Evolutionary conservation across 768 basidiomycete genomes (phyloP).

Genomic region (Mycena maculata): DNA sequence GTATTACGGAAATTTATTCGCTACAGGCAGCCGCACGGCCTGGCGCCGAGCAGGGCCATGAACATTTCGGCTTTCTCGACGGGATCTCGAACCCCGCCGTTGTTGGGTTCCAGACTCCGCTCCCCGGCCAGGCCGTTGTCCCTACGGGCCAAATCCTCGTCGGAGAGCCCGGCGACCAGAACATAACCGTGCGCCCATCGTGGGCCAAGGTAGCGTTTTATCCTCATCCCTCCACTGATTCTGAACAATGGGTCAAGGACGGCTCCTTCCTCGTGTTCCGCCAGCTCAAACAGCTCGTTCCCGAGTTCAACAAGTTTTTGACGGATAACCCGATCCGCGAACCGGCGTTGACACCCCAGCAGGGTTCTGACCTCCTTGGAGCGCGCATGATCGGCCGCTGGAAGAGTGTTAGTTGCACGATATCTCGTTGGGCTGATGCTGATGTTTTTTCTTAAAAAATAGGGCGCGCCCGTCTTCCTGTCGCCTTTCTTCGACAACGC

Average conservation of each 20-base stretch:
- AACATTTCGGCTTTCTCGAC: conserved; percentile 43
- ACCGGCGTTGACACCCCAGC: conserved; percentile 32
- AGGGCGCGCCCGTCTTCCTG: conserved; percentile 34
- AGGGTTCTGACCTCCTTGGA: conserved; percentile 43
- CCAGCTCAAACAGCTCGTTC: conserved; percentile 48
- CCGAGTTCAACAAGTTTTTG: conserved; percentile 45
- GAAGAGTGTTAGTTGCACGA: conserved; percentile 39
- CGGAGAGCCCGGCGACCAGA: conserved; percentile 40
- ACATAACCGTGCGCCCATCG: conserved; percentile 23
- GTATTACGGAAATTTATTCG: conserved; percentile 29
- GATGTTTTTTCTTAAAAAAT: conserved; percentile 32
- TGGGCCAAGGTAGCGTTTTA: too few relatives aligned
- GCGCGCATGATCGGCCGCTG: conserved; percentile 49
- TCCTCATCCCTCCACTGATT: too few relatives aligned
- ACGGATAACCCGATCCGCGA: conserved; percentile 28
- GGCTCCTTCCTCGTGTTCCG: conserved; percentile 50
- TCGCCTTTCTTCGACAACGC: conserved; percentile 33
- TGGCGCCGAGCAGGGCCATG: conserved; percentile 36
- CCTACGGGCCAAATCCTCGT: conserved; percentile 33
- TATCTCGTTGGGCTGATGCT: background rate
- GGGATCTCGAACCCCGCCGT: conserved; percentile 38
- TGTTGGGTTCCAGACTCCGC: conserved; percentile 24
- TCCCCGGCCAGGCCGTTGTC: conserved; percentile 30
- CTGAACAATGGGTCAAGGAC: conserved; percentile 44
- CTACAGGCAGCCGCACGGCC: conserved; percentile 39